A percentile compares a stretch with the other conserved stretches of the same genome.
Evolutionary conservation across 805 yeast genomes (phyloP).

Genomic region (Kregervanrija pseudodelftensis): DNA sequence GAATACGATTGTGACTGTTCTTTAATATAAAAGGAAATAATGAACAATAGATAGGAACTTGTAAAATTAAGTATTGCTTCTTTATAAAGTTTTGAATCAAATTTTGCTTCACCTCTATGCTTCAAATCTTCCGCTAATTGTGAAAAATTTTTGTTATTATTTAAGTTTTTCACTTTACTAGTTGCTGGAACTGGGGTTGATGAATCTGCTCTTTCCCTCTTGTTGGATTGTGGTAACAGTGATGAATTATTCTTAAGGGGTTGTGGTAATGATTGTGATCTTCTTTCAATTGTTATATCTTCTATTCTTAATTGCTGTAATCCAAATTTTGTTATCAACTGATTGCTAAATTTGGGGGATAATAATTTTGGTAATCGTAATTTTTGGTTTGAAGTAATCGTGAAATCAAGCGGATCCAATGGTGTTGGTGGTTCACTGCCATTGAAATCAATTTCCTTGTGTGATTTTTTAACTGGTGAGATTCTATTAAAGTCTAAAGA

Average conservation of each 20-base stretch:
- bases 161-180: neutral
- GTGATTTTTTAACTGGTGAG: neutral
- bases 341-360: constrained; percentile 12
- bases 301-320: constrained; percentile 14
- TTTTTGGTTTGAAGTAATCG: neutral
- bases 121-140: constrained; percentile 9
- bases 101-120: constrained; percentile 14
- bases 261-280: neutral
- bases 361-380: constrained; percentile 15
- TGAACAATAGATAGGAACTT: constrained; percentile 21
- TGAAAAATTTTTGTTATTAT: neutral
- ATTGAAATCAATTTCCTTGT: neutral
- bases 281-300: constrained; percentile 6
- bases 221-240: constrained; percentile 3
- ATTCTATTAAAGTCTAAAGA: neutral
- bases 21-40: constrained; percentile 18
- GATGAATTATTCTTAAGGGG: neutral
- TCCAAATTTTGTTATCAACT: constrained; percentile 8
- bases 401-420: neutral
- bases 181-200: neutral
- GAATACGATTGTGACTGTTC: constrained; percentile 7
- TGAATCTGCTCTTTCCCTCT: neutral
- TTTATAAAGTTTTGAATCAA: constrained; percentile 9
- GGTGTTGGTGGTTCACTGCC: neutral
- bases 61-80: constrained; percentile 16